Evolutionary conservation across 2,329 filamentous ascomycete species (phyloP).

Genomic region (Aspergillus japonicus): DNA sequence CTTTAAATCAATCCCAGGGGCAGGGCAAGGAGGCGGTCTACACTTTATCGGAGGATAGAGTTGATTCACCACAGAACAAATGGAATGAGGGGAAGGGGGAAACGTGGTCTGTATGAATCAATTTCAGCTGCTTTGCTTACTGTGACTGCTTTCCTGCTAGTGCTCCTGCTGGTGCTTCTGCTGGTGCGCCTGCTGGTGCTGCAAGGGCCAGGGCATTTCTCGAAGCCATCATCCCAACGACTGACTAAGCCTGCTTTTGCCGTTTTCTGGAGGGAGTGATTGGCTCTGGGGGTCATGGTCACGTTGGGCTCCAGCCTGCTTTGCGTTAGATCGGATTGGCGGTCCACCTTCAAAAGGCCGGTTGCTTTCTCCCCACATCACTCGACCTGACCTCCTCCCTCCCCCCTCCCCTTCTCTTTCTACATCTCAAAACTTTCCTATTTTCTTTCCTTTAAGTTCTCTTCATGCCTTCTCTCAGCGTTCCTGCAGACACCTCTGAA

Average conservation of each 20-base stretch:
- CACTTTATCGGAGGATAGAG: neutral
- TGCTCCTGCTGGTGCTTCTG: neutral
- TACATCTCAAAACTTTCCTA: slow-evolving; percentile 20
- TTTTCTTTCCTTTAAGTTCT: slow-evolving; percentile 26
- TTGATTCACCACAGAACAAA: no score
- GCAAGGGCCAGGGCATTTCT: slow-evolving; percentile 13
- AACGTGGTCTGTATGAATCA: neutral
- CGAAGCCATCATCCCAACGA: slow-evolving; percentile 2
- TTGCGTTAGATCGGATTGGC: slow-evolving; percentile 38
- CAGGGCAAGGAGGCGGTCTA: neutral
- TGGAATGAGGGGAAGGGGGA: neutral
- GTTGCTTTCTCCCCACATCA: slow-evolving; percentile 32
- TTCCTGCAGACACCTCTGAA: slow-evolving; percentile 28
- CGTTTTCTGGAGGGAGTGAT: slow-evolving; percentile 17
- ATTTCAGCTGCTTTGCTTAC: neutral
- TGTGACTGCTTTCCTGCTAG: neutral
- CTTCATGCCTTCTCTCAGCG: slow-evolving; percentile 41
- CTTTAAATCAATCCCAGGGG: neutral
- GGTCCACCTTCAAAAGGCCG: slow-evolving; percentile 45
- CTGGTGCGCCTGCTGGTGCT: neutral
- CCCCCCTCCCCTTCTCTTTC: slow-evolving; percentile 25
- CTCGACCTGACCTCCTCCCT: slow-evolving; percentile 24
- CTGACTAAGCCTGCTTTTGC: slow-evolving; percentile 4
- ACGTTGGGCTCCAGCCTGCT: slow-evolving; percentile 39
- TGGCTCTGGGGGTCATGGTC: slow-evolving; percentile 25